Evolutionary conservation across 2,329 filamentous ascomycete species (phyloP).

Genomic region (Mycosphaerella arachidis): DNA sequence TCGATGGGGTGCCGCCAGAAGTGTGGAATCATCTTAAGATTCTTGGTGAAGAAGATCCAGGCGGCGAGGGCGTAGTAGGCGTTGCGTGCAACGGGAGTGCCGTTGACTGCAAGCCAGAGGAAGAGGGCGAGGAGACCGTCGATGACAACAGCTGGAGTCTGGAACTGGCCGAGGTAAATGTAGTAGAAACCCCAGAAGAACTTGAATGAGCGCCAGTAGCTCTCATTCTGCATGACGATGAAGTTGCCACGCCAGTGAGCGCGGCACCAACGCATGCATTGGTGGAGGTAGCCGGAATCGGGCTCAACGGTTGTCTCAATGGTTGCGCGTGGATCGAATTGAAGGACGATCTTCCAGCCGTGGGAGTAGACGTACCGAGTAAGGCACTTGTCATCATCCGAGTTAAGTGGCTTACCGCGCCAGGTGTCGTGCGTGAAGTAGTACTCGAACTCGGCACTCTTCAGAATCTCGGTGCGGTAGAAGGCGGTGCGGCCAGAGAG

Average conservation of each 20-base stretch:
- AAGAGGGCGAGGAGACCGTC: constrained; percentile 44
- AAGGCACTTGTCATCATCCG: constrained; percentile 60
- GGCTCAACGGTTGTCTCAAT: constrained; percentile 53
- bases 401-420: constrained; percentile 47
- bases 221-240: constrained; percentile 41
- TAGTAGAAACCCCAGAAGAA: constrained; percentile 54
- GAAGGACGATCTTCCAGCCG: constrained; percentile 53
- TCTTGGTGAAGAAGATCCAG: constrained; percentile 56
- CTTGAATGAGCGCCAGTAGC: constrained; percentile 28
- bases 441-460: constrained; percentile 40
- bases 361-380: constrained; percentile 51
- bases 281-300: constrained; percentile 47
- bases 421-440: constrained; percentile 50
- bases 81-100: neutral
- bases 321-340: constrained; percentile 46
- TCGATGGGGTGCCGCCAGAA: constrained; percentile 51
- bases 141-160: constrained; percentile 54
- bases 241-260: constrained; percentile 57
- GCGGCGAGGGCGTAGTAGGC: constrained; percentile 16
- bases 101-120: constrained; percentile 27
- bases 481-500: constrained; percentile 54
- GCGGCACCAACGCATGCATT: constrained; percentile 55
- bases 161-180: constrained; percentile 51
- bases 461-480: constrained; percentile 50
- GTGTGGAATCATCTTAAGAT: constrained; percentile 54